phyloP scores from a whole-genome alignment of 2,329 filamentous ascomycete species.

The Fusarium nodosum region DNA sequence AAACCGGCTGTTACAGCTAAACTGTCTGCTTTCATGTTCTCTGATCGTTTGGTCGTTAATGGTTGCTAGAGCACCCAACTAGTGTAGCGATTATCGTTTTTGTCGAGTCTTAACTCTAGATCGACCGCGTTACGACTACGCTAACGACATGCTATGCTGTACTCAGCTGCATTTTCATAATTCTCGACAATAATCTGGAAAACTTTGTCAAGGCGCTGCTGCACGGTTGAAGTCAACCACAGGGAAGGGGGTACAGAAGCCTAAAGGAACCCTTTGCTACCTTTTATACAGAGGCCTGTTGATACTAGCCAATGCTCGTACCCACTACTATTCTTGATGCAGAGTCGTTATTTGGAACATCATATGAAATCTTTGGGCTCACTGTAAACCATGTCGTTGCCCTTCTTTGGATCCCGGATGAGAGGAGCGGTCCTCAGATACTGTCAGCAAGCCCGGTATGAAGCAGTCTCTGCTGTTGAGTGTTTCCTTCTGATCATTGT shows the following conservation, averaged over 20 bases:
- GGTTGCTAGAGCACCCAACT: neutral
- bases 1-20: neutral
- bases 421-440: neutral
- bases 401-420: neutral
- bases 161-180: neutral
- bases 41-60: neutral
- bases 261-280: neutral
- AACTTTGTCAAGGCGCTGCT: neutral
- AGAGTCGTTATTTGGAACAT: neutral
- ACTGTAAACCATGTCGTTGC: neutral
- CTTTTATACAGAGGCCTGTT: neutral
- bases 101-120: neutral
- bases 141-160: neutral
- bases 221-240: conserved; percentile 8
- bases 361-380: neutral
- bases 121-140: neutral
- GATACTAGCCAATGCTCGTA: neutral
- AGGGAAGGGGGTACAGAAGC: neutral
- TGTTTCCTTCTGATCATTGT: neutral
- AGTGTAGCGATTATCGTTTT: conserved; percentile 23
- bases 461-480: neutral
- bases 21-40: neutral
- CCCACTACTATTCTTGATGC: neutral
- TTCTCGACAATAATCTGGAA: neutral
- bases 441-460: neutral